phyloP scores from a whole-genome alignment of 176 grass and related monocot species.

The Triticum timopheevii region DNA sequence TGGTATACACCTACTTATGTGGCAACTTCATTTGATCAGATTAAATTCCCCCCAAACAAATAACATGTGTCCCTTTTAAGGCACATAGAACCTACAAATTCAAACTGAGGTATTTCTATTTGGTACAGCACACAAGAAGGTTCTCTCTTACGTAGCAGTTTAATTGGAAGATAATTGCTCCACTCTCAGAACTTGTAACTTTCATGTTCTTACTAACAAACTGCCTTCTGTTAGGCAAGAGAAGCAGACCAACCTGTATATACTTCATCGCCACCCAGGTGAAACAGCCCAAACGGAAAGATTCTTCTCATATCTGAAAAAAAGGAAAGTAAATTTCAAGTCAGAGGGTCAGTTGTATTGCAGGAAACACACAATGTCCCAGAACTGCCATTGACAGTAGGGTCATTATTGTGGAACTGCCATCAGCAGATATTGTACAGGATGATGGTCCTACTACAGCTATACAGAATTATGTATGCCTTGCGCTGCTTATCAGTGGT shows the following conservation, averaged over 20 bases:
- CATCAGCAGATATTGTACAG: not conserved
- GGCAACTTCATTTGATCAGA: not conserved
- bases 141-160: not conserved
- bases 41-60: not conserved
- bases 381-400: not conserved
- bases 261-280: constrained; percentile 99
- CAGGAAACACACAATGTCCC: not conserved
- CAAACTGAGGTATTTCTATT: not conserved
- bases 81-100: not conserved
- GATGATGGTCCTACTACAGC: constrained; percentile 7
- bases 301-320: constrained; percentile 96
- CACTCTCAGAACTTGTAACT: not conserved
- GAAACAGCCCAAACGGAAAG: constrained; percentile 92
- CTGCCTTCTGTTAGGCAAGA: constrained; percentile 10
- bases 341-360: not conserved
- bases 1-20: not conserved
- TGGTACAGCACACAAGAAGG: not conserved
- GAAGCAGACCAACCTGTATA: constrained; percentile 68
- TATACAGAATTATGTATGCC: not conserved
- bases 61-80: not conserved
- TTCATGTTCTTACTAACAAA: not conserved
- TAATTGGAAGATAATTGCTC: not conserved
- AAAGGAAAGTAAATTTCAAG: not conserved
- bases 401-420: constrained; percentile 12
- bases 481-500: constrained; percentile 18